phyloP scores from a whole-genome alignment of 176 grass and related monocot genomes.

The Triticum urartu region DNA sequence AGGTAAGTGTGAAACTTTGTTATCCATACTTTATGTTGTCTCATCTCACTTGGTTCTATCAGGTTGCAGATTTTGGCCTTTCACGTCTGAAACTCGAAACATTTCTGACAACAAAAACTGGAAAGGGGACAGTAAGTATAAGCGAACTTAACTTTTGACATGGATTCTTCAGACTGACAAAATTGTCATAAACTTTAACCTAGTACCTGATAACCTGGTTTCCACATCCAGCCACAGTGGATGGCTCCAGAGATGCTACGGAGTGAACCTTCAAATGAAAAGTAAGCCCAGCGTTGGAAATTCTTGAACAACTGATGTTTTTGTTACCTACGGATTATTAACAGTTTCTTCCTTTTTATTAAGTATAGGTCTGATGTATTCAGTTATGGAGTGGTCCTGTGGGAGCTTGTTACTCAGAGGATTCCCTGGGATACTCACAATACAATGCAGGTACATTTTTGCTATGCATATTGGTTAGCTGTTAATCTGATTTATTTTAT shows the following conservation, averaged over 20 bases:
- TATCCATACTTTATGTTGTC: not conserved
- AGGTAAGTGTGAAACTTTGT: conserved; percentile 40
- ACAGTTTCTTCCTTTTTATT: conserved; percentile 11
- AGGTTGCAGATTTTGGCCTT: conserved; percentile 97
- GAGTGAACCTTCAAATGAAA: conserved; percentile 93
- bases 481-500: not conserved
- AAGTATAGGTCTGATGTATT: conserved; percentile 86
- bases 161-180: not conserved
- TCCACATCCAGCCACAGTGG: conserved; percentile 77
- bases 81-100: conserved; percentile 86
- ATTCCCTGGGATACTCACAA: conserved; percentile 97
- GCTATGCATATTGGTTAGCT: not conserved
- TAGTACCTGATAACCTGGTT: conserved; percentile 11
- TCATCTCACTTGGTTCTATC: conserved; percentile 27
- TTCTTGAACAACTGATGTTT: not conserved
- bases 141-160: not conserved
- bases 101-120: conserved; percentile 78
- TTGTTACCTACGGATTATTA: not conserved
- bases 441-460: conserved; percentile 64
- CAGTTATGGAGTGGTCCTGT: conserved; percentile 86
- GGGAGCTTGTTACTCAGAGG: conserved; percentile 91
- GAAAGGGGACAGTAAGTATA: conserved; percentile 89
- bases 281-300: conserved; percentile 37
- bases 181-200: conserved; percentile 10
- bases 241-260: conserved; percentile 94